These are phyloP conservation scores for Moricandia arvensis DNA, from an alignment of 345 rosid genomes.

Conservation along the genomic window DNA sequence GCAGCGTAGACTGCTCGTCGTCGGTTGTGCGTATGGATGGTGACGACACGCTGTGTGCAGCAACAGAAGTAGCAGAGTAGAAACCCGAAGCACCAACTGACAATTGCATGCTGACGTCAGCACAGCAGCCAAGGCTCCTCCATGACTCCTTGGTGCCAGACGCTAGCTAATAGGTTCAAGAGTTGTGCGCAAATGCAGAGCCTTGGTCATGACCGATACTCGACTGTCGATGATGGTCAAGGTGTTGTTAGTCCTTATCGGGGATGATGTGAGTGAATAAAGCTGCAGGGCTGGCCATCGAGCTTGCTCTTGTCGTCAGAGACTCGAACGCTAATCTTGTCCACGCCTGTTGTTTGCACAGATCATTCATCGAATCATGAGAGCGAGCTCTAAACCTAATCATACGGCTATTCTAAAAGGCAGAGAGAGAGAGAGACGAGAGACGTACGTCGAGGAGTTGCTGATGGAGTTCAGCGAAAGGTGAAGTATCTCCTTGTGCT, in stretches of 20 bases:
- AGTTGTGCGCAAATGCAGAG: conserved; percentile 2
- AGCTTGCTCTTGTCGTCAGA: conserved; percentile 9
- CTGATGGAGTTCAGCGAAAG: conserved; percentile 6
- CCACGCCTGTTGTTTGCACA: not conserved
- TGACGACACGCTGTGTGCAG: not conserved
- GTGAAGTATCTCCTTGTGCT: conserved; percentile 16
- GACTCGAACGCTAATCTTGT: conserved; percentile 6
- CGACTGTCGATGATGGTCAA: conserved; percentile 5
- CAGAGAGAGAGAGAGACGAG: not conserved
- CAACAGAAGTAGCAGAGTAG: not conserved
- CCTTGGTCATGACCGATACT: conserved; percentile 7
- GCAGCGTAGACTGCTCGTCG: not conserved
- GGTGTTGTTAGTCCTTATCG: not conserved
- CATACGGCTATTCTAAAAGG: no score
- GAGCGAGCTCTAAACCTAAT: no score
- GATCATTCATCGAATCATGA: not conserved
- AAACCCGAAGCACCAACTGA: conserved; percentile 13
- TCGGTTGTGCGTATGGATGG: not conserved
- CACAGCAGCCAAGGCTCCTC: conserved; percentile 11
- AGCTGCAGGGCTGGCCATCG: conserved; percentile 9
- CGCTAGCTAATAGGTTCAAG: not conserved
- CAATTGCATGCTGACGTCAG: not conserved
- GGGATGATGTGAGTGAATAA: not conserved
- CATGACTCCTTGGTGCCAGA: conserved; percentile 1
- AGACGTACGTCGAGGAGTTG: conserved; percentile 8